Conservation (phyloP, 257 asterid genomes). For the Solanum tarapatanum region DNA sequence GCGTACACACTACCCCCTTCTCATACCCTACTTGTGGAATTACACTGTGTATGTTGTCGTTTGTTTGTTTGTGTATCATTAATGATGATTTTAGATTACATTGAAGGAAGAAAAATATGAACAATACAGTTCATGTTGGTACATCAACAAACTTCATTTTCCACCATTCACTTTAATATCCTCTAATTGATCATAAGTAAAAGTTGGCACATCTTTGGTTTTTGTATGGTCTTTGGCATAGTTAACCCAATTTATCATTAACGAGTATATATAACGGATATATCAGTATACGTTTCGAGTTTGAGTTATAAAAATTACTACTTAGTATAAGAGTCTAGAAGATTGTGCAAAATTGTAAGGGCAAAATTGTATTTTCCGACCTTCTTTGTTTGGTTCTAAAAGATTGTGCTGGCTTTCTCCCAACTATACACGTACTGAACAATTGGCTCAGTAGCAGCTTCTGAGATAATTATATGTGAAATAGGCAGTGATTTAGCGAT, state of each 20-base stretch:
- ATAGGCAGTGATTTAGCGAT: too few species aligned
- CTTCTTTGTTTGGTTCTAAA: too few species aligned
- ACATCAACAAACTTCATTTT: not conserved
- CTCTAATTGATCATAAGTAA: not conserved
- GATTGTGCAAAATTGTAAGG: too few species aligned
- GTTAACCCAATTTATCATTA: not conserved
- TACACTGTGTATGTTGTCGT: not conserved
- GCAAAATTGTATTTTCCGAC: too few species aligned
- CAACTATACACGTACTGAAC: too few species aligned
- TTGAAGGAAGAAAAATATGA: too few species aligned
- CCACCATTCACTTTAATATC: not conserved
- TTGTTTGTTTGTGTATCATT: not conserved
- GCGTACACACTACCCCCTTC: not conserved
- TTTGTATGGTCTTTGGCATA: not conserved
- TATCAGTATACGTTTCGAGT: too few species aligned
- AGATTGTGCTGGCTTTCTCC: too few species aligned
- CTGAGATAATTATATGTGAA: too few species aligned
- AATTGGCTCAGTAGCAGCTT: too few species aligned
- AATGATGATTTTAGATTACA: not conserved
- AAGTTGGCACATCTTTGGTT: not conserved
- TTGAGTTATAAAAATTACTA: not conserved
- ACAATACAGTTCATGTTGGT: too few species aligned
- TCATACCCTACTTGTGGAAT: not conserved
- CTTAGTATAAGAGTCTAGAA: not conserved
- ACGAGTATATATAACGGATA: not conserved